Evolutionary conservation across 176 grass and related monocot genomes (phyloP).

Genomic region (Oryza brachyantha): DNA sequence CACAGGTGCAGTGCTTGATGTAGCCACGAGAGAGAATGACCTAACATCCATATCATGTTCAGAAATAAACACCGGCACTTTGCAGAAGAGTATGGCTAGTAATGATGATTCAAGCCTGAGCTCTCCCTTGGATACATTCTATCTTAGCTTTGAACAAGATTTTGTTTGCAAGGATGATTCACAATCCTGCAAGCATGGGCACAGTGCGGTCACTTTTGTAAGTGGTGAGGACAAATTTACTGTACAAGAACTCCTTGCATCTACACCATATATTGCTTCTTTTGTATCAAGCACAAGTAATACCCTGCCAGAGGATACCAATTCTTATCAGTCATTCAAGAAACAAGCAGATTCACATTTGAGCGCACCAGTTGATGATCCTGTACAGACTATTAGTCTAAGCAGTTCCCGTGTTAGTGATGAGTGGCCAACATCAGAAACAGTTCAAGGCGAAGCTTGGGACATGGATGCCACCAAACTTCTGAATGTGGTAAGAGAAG

Average conservation of each 20-base stretch:
- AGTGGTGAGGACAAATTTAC: constrained; percentile 73
- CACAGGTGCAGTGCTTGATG: constrained; percentile 24
- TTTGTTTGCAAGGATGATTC: constrained; percentile 66
- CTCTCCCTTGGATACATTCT: constrained; percentile 38
- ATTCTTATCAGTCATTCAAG: constrained; percentile 37
- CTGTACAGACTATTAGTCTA: constrained; percentile 46
- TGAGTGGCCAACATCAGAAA: constrained; percentile 42
- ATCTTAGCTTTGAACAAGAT: constrained; percentile 60
- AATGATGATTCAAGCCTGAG: constrained; percentile 43
- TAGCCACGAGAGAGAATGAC: constrained; percentile 30
- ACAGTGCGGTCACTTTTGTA: constrained; percentile 28
- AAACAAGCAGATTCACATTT: constrained; percentile 45
- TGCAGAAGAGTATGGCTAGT: constrained; percentile 49
- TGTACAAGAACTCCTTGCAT: constrained; percentile 82
- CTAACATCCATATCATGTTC: constrained; percentile 27
- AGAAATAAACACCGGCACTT: constrained; percentile 30
- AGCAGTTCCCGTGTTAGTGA: constrained; percentile 35
- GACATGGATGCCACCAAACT: constrained; percentile 44
- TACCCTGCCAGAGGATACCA: constrained; percentile 15
- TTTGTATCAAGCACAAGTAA: constrained; percentile 33
- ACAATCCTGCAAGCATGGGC: constrained; percentile 31
- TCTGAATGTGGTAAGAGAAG: constrained; percentile 55
- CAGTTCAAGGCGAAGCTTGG: constrained; percentile 20
- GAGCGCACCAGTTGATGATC: constrained; percentile 51
- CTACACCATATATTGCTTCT: constrained; percentile 36